Evolutionary conservation across 768 basidiomycete genomes (phyloP).

Genomic region (Rickenella mellea): DNA sequence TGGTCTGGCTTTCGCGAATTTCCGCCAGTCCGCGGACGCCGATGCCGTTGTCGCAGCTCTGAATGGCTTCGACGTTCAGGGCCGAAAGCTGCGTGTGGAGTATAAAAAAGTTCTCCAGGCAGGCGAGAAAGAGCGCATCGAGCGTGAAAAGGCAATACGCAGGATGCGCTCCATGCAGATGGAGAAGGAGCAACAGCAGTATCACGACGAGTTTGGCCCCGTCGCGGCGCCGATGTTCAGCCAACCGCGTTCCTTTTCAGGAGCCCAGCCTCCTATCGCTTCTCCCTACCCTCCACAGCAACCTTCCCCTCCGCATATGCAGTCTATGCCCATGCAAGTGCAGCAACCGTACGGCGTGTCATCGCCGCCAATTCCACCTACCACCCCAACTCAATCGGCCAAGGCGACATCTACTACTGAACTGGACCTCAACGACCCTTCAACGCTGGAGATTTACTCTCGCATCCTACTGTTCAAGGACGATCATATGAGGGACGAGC

Average conservation of each 20-base stretch:
- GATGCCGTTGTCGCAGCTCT: constrained; percentile 93
- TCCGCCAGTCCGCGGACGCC: constrained; percentile 83
- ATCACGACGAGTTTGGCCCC: constrained; percentile 64
- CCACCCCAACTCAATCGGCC: constrained; percentile 56
- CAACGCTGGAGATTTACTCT: constrained; percentile 95
- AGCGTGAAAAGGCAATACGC: constrained; percentile 95
- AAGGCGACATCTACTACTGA: constrained; percentile 56
- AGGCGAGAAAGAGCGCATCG: constrained; percentile 97
- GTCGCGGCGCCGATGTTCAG: constrained; percentile 46
- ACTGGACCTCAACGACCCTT: constrained; percentile 92
- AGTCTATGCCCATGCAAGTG: constrained; percentile 29
- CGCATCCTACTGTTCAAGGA: constrained; percentile 95
- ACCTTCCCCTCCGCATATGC: constrained; percentile 54
- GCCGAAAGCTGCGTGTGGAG: constrained; percentile 94
- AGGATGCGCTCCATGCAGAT: constrained; percentile 97
- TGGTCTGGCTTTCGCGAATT: constrained; percentile 97
- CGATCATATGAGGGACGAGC: constrained; percentile 92
- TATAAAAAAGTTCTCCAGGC: constrained; percentile 99
- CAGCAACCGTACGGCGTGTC: constrained; percentile 33
- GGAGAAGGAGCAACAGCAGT: constrained; percentile 66
- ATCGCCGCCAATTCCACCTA: constrained; percentile 44
- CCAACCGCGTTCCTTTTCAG: constrained; percentile 68
- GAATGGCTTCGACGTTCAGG: constrained; percentile 93
- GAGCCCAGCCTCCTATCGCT: constrained; percentile 35
- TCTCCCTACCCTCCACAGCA: constrained; percentile 49